Evolutionary conservation across 2,329 filamentous ascomycete species (phyloP).

Genomic region (Nemania serpens): DNA sequence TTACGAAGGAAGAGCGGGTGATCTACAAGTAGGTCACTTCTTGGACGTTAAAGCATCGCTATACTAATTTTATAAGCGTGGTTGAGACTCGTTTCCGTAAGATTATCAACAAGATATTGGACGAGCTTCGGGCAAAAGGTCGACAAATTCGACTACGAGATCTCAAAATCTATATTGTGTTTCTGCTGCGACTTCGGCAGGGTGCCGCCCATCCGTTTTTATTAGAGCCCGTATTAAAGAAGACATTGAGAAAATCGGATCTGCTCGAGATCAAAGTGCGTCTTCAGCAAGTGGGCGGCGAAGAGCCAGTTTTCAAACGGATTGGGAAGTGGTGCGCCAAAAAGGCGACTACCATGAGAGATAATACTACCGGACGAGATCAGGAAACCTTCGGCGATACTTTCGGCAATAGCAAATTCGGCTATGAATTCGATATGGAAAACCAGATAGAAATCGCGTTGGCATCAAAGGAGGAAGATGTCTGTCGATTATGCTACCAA

Average conservation of each 20-base stretch:
- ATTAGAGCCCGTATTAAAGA: slow-evolving; percentile 15
- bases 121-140: too few relatives aligned
- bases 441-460: slow-evolving; percentile 3
- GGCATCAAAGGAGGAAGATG: not conserved
- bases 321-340: slow-evolving; percentile 19
- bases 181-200: slow-evolving; percentile 17
- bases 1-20: slow-evolving; percentile 21
- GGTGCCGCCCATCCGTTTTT: slow-evolving; percentile 17
- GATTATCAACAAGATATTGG: not conserved
- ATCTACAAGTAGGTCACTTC: slow-evolving; percentile 20
- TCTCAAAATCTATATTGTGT: not conserved
- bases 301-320: slow-evolving; percentile 3
- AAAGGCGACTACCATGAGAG: not conserved
- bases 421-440: slow-evolving; percentile 11
- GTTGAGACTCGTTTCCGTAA: slow-evolving; percentile 8
- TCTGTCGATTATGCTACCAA: slow-evolving; percentile 21
- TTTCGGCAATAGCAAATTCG: slow-evolving; percentile 17
- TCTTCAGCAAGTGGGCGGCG: not conserved
- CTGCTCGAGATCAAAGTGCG: not conserved
- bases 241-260: not conserved
- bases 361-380: not conserved
- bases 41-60: not conserved
- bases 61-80: not conserved
- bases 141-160: too few relatives aligned
- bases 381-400: not conserved